Percentiles rank a stretch among this genome's conserved stretches.
Conservation (phyloP, 306 rosid species). For the Cucurbita ficifolia region DNA sequence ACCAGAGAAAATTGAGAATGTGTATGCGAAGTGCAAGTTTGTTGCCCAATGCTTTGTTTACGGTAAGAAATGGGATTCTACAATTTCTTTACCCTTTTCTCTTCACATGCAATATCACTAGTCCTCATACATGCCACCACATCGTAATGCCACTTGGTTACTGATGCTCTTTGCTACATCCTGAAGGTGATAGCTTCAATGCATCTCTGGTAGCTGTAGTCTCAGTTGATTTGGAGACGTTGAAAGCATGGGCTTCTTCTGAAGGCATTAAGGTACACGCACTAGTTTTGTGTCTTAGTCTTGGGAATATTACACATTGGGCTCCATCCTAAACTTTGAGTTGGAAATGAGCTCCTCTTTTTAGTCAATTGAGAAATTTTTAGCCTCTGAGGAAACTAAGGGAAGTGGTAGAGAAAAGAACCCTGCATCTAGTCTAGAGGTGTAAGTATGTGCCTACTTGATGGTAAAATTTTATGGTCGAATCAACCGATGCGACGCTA, state of each 20-base stretch:
- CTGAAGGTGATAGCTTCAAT: slow-evolving; percentile 84
- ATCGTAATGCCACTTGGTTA: slow-evolving; percentile 7
- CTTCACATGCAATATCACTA: background rate
- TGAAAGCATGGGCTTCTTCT: slow-evolving; percentile 79
- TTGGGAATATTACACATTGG: background rate
- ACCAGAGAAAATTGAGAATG: slow-evolving; percentile 96
- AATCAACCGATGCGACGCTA: no score
- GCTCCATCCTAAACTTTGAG: background rate
- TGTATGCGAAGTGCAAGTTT: slow-evolving; percentile 77
- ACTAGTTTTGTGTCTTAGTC: background rate
- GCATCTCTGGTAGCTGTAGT: slow-evolving; percentile 72
- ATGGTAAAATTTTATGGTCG: no score
- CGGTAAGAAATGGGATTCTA: slow-evolving; percentile 34
- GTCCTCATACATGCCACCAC: background rate
- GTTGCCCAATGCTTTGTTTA: slow-evolving; percentile 77
- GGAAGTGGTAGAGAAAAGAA: no score
- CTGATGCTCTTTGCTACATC: slow-evolving; percentile 5
- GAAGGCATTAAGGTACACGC: slow-evolving; percentile 49
- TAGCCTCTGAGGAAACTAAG: no score
- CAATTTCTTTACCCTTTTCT: background rate
- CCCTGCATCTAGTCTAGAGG: no score
- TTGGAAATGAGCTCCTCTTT: background rate
- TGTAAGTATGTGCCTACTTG: no score
- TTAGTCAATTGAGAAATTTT: background rate
- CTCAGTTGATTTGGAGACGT: slow-evolving; percentile 58